Base-by-base conservation (phyloP, 805 yeast species). In the Nakazawaea peltata region DNA sequence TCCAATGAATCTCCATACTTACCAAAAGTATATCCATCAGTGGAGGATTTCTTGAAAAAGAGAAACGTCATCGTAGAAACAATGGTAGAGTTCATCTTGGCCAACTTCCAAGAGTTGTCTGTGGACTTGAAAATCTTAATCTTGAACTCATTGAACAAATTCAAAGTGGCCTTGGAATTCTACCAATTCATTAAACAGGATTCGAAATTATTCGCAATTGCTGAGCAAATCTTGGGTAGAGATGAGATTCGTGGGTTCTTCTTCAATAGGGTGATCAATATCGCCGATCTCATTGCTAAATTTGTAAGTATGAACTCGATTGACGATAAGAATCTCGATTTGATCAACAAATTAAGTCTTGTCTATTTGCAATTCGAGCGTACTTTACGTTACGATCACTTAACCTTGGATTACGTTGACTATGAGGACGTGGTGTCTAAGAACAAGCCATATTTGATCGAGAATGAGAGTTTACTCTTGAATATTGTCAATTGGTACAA, bases 1-100 rank as follows among this genome's bases (percentile, higher is more conserved):
- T 48, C 81, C 21, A 49, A 56, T 14, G 74, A 85, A 4, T 75
- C 84, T 0, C 56, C 62, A 5, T 79, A 76, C 44, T 57, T 80
- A 14, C 77, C 85, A 3, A 63, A 71, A 3, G 55, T 67, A 28
- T 55, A 69, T 9, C 67, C 77, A 1, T 65, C 78, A 2, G 45
- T 77, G 9, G 62, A 57, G 7, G 70, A 67, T 13, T 78, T 74
- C 39, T 59, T 84, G 25, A 55, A 53, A 4, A 54, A 68, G 35
- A 70, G 94, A 34, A 54, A 64, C 3, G 48, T 56, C 5, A 21
- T 44, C 0, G 19, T 49, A 14, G 32, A 24, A 18, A 49, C 45
- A 6, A 41, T 57, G 8, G 41, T 47, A 13, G 22, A 37, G 4
- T 54, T 41, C 38, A 43, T 48, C 9, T 34, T 48, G 14, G 28